Base-by-base conservation (phyloP, 768 basidiomycete genomes). In the Boletellus sp. region DNA sequence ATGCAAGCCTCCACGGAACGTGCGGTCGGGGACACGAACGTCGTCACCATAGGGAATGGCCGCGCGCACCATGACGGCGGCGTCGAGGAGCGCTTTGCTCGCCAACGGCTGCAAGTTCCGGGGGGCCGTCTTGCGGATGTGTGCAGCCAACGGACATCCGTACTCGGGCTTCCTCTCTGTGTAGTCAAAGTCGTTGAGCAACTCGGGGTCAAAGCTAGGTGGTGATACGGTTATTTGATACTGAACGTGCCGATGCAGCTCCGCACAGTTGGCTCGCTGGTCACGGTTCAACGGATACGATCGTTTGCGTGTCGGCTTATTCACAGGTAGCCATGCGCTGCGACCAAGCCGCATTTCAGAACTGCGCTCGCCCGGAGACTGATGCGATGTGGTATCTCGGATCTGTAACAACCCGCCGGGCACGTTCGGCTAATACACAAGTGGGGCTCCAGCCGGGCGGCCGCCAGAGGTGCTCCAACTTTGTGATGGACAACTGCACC, bases 81-180 rank as follows among this genome's bases (percentile, higher is more conserved):
- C 26, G 5, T 66, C 57, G 11, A 63, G 40, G 50, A 47, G 58
- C 20, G 58, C 57, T 37, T 57, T 58, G 41, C 20, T 26, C 10
- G 58, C 33, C 36, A 58, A 57, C 7, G 63, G 61, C 20, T 56
- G 48, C 7, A 63, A 52, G 35, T 66, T 49, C 11, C 78, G 73
- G 32, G 77, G 78, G 51, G 65, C 66, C 11, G 72, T 74, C 65
- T 77, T 78, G 22, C 77, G 72, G 38, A 72, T 62, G 48, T 78
- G 77, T 1, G 75, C 75, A 23, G 75, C 73, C 58, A 78, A 78
- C 11, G 78, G 78, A 50, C 72, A 72, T 36, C 45, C 51, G 2
- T 12, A 11, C 15, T 6, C 17, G 42, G 45, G 43, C 17, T 60
- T 51, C 8, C 42, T 51, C 24, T 49, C 40, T 3, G 59, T 43